These are phyloP conservation scores for Linum trigynum DNA, from an alignment of 345 rosid species.

Conservation along the genomic window DNA sequence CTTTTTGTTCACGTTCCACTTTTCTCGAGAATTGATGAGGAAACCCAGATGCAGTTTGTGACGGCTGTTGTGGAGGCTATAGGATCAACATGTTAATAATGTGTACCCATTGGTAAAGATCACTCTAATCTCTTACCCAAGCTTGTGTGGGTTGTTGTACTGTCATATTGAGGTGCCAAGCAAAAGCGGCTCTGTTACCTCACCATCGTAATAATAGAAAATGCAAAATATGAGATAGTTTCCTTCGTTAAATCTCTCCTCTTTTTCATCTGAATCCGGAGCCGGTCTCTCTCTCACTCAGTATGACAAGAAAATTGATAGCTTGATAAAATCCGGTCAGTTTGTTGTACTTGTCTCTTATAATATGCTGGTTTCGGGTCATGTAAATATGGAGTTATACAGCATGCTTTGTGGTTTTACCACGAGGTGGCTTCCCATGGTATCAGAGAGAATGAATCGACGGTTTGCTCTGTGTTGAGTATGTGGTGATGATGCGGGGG, in stretches of 20 bases:
- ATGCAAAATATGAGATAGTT: background rate
- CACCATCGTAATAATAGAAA: constrained; percentile 1
- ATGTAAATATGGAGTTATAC: constrained; percentile 29
- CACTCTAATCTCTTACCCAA: background rate
- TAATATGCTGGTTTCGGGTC: constrained; percentile 56
- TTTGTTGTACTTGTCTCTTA: constrained; percentile 46
- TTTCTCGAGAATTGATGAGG: constrained; percentile 53
- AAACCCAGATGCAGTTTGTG: constrained; percentile 54
- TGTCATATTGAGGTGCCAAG: constrained; percentile 3
- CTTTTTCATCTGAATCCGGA: background rate
- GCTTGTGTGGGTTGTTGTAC: background rate
- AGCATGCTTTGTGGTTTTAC: constrained; percentile 36
- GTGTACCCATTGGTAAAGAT: background rate
- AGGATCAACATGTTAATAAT: constrained; percentile 45
- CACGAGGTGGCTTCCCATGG: constrained; percentile 41
- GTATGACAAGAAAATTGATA: constrained; percentile 28
- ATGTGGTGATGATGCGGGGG: constrained; percentile 32
- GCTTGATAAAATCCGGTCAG: constrained; percentile 30
- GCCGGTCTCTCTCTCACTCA: too few species aligned
- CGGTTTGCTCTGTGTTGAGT: constrained; percentile 60
- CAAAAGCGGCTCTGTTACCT: constrained; percentile 1
- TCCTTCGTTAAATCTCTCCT: background rate
- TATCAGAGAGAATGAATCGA: constrained; percentile 51
- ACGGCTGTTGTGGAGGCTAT: constrained; percentile 57
- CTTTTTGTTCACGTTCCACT: constrained; percentile 69